Base-by-base conservation (phyloP, 805 yeast genomes). In the Saccharomyces cerevisiae region DNA sequence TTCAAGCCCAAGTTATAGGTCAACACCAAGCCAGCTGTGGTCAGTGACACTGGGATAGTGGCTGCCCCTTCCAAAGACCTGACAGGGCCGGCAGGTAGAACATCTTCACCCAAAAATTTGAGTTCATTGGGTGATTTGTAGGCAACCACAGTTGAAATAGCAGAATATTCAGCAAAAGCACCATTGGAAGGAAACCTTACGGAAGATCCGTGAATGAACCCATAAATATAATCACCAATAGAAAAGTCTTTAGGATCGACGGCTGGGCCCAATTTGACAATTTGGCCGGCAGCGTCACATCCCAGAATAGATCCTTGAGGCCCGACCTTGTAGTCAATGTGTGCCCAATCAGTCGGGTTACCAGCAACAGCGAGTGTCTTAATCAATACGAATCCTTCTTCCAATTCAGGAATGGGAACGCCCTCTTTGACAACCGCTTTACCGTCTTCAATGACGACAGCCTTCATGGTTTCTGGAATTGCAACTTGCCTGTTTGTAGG, bases 341-440 rank as follows among this genome's bases (percentile, higher is more conserved):
- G 86, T 61, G 83, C 83, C 84, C 85, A 83, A 62, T 85, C 91
- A 11, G 85, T 79, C 46, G 90, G 89, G 62, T 85, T 85, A 28
- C 76, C 73, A 1, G 85, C 89, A 50, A 69, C 78, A 6, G 86
- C 80, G n/a, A 68, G 63, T 2, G 80, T 74, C 63, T 79, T 76
- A 52, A 85, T 68, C n/a, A 83, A 67, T 11, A 83, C 61, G 17
- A 32, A 59, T 5, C 60, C 62, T 11, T 62, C 68, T 55, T 76
- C 72, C 27, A 77, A 67, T 24, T 58, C 62, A 24, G 77, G 76
- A 1, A 71, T 61, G 9, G 72, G 67, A 14, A 71, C 62, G 11
- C 61, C 58, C 9, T 64, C 66, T 50, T 67, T 57, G 6, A 64
- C 58, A 13, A 60, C 64, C 1, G 70, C 72, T 4, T 61, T 59